Evolutionary conservation across 306 rosid genomes (phyloP).

Genomic region (Fagus sylvatica): DNA sequence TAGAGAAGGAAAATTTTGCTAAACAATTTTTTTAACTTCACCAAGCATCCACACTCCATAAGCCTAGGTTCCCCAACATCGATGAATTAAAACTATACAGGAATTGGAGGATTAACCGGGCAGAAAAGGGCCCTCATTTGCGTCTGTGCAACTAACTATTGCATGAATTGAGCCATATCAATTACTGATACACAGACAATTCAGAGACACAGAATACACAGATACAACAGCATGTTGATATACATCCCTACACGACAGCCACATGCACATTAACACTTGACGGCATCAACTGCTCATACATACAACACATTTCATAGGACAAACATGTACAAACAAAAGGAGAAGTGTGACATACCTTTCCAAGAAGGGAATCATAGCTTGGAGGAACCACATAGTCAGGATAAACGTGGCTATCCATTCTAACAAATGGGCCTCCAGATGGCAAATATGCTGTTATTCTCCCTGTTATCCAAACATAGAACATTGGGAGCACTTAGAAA

Average conservation of each 20-base stretch:
- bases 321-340: constrained; percentile 3
- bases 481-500: constrained; percentile 2
- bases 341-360: constrained; percentile 53
- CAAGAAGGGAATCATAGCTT: constrained; percentile 96
- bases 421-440: constrained; percentile 97
- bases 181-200: neutral
- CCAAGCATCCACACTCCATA: neutral
- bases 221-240: neutral
- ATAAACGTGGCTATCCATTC: constrained; percentile 98
- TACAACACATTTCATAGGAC: neutral
- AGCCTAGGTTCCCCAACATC: neutral
- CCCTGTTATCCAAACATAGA: constrained; percentile 55
- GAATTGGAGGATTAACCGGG: neutral
- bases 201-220: neutral
- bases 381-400: constrained; percentile 99
- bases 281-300: neutral
- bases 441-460: constrained; percentile 96
- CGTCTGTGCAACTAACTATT: constrained; percentile 8
- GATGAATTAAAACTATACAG: neutral
- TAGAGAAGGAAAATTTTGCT: neutral
- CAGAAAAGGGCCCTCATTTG: constrained; percentile 4
- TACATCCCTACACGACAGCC: neutral
- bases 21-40: neutral
- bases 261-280: neutral
- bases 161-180: neutral